phyloP scores from a whole-genome alignment of 345 rosid species.

The Adansonia digitata region DNA sequence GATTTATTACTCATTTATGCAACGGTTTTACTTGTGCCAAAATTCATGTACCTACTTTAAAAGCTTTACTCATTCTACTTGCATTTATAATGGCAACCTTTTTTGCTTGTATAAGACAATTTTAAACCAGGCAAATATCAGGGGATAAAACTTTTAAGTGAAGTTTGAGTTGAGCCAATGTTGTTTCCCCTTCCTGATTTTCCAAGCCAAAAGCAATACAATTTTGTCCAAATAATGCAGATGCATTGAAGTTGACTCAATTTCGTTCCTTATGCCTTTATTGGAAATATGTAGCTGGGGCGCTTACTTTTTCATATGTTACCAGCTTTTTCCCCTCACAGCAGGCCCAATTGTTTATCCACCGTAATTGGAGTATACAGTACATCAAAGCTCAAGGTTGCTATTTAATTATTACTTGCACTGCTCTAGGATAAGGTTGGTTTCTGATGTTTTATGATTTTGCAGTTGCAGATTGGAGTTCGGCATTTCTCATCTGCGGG shows the following conservation, averaged over 20 bases:
- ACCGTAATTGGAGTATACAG: slow-evolving; percentile 31
- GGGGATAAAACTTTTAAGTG: neutral
- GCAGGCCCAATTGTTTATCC: slow-evolving; percentile 46
- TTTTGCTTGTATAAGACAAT: neutral
- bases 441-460: slow-evolving; percentile 26
- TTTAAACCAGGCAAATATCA: neutral
- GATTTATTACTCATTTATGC: neutral
- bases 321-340: neutral
- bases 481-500: slow-evolving; percentile 76
- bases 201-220: neutral
- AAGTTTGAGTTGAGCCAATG: neutral
- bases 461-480: slow-evolving; percentile 58
- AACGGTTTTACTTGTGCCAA: neutral
- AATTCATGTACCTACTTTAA: neutral
- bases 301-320: slow-evolving; percentile 4
- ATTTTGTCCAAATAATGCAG: neutral
- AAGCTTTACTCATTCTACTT: neutral
- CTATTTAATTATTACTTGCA: slow-evolving; percentile 16
- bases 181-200: slow-evolving; percentile 1
- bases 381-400: slow-evolving; percentile 48
- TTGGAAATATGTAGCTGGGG: slow-evolving; percentile 1
- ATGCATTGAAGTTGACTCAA: neutral
- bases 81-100: neutral
- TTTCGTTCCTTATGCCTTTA: slow-evolving; percentile 8
- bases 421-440: neutral